Conservation (phyloP, 805 yeast species). For the Lipomyces lipofer region DNA sequence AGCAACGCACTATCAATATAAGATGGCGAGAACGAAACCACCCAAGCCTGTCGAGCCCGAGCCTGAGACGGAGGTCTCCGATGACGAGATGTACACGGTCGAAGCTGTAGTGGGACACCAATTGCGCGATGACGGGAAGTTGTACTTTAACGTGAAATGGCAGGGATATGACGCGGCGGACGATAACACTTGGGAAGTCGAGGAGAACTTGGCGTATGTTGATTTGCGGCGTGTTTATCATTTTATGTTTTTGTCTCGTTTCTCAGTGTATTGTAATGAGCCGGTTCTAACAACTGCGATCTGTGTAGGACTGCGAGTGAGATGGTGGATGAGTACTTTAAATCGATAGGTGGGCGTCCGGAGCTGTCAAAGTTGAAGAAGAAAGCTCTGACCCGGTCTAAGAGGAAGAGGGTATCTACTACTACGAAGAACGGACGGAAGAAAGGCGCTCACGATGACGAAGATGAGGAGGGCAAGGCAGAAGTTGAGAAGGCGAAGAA, state of each 20-base stretch:
- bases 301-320: constrained; percentile 1
- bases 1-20: too few relatives aligned
- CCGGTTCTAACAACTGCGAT: not conserved
- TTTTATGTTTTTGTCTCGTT: not conserved
- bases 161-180: constrained; percentile 11
- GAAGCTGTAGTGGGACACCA: constrained; percentile 14
- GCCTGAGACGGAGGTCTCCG: too few relatives aligned
- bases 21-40: too few relatives aligned
- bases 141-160: constrained; percentile 19
- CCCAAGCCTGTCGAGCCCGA: too few relatives aligned
- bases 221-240: not conserved
- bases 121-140: not conserved
- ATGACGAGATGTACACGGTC: constrained; percentile 7
- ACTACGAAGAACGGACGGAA: too few relatives aligned
- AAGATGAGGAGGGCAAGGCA: too few relatives aligned
- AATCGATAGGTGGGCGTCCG: constrained; percentile 5
- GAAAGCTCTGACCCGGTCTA: too few relatives aligned
- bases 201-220: constrained; percentile 15
- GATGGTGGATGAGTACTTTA: constrained; percentile 7
- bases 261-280: not conserved
- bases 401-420: too few relatives aligned
- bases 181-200: constrained; percentile 25
- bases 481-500: too few relatives aligned
- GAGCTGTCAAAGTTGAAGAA: too few relatives aligned
- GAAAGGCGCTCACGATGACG: too few relatives aligned